Percentiles rank a stretch among this genome's conserved stretches.
These are phyloP conservation scores for Triticum aestivum DNA, from an alignment of 176 grass and related monocot species.

Conservation along the genomic window DNA sequence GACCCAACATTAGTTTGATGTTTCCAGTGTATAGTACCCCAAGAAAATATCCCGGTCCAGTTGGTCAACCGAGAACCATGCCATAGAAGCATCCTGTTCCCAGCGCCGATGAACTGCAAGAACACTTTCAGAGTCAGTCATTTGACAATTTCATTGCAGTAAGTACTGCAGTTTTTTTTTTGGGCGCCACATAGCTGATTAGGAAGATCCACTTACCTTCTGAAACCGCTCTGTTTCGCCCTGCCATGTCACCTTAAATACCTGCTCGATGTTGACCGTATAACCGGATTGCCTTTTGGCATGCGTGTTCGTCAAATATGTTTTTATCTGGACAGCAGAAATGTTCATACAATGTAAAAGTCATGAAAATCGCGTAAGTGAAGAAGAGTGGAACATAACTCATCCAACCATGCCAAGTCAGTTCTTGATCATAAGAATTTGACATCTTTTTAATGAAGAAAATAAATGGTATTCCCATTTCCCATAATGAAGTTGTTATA, in stretches of 20 bases:
- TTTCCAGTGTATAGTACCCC: neutral
- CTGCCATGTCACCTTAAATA: conserved; percentile 77
- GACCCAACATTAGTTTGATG: neutral
- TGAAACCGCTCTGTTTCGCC: conserved; percentile 66
- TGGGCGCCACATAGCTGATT: neutral
- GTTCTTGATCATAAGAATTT: neutral
- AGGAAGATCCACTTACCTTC: conserved; percentile 53
- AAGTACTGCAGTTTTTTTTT: neutral
- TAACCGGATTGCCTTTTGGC: conserved; percentile 68
- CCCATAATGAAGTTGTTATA: neutral
- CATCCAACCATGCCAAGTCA: neutral
- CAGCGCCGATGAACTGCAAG: conserved; percentile 48
- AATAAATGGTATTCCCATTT: neutral
- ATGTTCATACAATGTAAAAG: neutral
- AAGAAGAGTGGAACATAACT: neutral
- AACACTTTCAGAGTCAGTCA: conserved; percentile 3
- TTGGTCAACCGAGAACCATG: conserved; percentile 93
- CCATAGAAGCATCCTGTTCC: conserved; percentile 98
- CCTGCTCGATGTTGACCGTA: conserved; percentile 64
- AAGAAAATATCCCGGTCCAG: conserved; percentile 83
- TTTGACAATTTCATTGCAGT: neutral
- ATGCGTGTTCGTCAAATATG: conserved; percentile 78
- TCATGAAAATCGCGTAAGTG: neutral
- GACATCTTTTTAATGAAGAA: neutral
- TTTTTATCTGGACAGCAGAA: conserved; percentile 61